These are phyloP conservation scores for Colletotrichum horii DNA, from an alignment of 2,329 filamentous ascomycete genomes.

Conservation along the genomic window DNA sequence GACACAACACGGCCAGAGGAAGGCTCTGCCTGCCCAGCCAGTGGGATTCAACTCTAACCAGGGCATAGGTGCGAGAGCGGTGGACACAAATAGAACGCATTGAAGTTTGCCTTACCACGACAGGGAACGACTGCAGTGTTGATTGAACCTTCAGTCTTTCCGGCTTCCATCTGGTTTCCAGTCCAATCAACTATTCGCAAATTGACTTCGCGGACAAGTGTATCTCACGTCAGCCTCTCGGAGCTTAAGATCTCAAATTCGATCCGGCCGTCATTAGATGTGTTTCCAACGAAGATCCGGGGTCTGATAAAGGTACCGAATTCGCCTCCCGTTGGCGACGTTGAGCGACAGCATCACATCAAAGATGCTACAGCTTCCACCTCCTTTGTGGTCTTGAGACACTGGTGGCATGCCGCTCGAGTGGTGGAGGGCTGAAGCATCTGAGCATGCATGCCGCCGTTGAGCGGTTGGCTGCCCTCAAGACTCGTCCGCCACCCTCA, in stretches of 20 bases:
- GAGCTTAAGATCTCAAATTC: not conserved
- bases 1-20: not conserved
- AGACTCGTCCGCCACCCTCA: not conserved
- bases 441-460: constrained; percentile 1
- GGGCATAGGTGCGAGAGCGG: not conserved
- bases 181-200: not conserved
- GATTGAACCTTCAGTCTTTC: not conserved
- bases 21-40: not conserved
- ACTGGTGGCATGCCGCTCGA: not conserved
- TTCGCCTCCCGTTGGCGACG: not conserved
- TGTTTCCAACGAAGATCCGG: not conserved
- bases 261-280: not conserved
- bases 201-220: not conserved
- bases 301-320: not conserved
- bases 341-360: not conserved
- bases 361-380: not conserved
- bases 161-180: not conserved
- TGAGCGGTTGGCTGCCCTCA: not conserved
- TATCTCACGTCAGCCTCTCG: not conserved
- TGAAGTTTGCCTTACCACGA: not conserved
- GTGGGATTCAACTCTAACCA: not conserved
- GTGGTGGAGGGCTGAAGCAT: not conserved
- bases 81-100: not conserved
- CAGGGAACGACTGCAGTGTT: not conserved
- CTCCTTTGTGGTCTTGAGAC: not conserved